These are phyloP conservation scores for Hyphopichia fennica DNA, from an alignment of 1,139 yeast genomes.

Conservation along the genomic window DNA sequence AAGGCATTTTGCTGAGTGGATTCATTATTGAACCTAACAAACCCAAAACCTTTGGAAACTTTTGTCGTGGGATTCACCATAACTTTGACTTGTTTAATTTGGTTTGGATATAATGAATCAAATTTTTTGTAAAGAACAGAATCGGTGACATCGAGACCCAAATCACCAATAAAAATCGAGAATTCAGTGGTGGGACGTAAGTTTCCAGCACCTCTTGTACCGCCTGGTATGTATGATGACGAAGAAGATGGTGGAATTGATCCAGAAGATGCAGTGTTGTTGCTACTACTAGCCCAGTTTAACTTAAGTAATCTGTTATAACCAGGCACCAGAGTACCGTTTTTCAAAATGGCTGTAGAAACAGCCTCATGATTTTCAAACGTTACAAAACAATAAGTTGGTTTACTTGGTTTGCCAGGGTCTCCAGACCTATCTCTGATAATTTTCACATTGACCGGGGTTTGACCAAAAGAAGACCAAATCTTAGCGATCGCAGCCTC, in stretches of 20 bases:
- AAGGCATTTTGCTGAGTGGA: conserved; percentile 76
- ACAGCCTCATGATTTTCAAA: conserved; percentile 69
- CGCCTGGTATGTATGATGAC: background rate
- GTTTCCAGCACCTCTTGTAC: background rate
- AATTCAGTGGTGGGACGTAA: conserved; percentile 12
- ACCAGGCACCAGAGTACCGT: conserved; percentile 69
- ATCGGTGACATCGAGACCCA: conserved; percentile 76
- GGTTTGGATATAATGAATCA: conserved; percentile 62
- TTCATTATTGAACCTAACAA: conserved; percentile 76
- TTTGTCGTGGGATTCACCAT: conserved; percentile 81
- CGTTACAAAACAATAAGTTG: conserved; percentile 77
- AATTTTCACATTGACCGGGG: conserved; percentile 36
- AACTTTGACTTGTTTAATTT: conserved; percentile 82
- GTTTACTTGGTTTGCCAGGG: conserved; percentile 15
- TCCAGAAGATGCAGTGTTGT: conserved; percentile 10
- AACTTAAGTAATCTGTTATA: conserved; percentile 61
- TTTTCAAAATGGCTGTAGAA: conserved; percentile 65
- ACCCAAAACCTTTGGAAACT: conserved; percentile 84
- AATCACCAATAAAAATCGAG: conserved; percentile 85
- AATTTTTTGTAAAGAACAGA: conserved; percentile 65
- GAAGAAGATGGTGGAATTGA: background rate
- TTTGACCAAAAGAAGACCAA: conserved; percentile 54
- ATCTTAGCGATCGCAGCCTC: conserved; percentile 65
- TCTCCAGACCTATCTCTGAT: conserved; percentile 33
- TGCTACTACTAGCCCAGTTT: conserved; percentile 73